Conservation (phyloP, 495 filamentous ascomycete species). For the Tuber magnatum region DNA sequence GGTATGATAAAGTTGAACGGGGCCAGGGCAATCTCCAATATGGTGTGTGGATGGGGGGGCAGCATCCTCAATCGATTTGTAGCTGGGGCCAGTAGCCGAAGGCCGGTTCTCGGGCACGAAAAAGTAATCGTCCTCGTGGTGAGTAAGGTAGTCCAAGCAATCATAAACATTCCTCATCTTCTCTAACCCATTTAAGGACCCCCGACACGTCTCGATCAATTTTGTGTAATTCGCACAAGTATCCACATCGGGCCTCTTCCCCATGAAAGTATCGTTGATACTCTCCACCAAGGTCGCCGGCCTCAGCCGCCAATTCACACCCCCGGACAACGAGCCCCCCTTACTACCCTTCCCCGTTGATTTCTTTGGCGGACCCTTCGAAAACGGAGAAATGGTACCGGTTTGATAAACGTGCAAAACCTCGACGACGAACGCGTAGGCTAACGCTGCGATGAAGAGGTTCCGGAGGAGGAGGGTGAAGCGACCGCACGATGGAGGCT, state of each 20-base stretch:
- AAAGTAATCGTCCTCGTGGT: constrained; percentile 48
- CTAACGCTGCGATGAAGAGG: constrained; percentile 40
- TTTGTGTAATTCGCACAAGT: constrained; percentile 49
- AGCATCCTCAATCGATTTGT: constrained; percentile 39
- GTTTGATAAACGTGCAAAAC: constrained; percentile 41
- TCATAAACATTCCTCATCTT: constrained; percentile 52
- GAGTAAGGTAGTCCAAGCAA: constrained; percentile 48
- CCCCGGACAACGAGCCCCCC: constrained; percentile 41
- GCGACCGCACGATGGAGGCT: constrained; percentile 39
- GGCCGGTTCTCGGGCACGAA: constrained; percentile 46
- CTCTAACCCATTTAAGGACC: constrained; percentile 47
- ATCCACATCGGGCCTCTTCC: constrained; percentile 48
- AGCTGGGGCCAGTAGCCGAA: constrained; percentile 22
- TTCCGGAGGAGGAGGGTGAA: constrained; percentile 43
- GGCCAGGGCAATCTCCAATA: constrained; percentile 49
- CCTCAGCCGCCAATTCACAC: constrained; percentile 48
- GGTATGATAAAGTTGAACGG: constrained; percentile 52
- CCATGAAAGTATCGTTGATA: constrained; percentile 49
- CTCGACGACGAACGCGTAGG: constrained; percentile 41
- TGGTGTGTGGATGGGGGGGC: constrained; percentile 32
- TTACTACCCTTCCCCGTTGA: constrained; percentile 18
- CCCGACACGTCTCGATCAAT: constrained; percentile 49
- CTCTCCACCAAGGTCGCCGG: constrained; percentile 46
- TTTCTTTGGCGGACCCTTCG: constrained; percentile 25
- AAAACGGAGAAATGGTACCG: constrained; percentile 38